Base-by-base conservation (phyloP, 1,284 basidiomycete species). In the Leccinum pseudoinsigne region DNA sequence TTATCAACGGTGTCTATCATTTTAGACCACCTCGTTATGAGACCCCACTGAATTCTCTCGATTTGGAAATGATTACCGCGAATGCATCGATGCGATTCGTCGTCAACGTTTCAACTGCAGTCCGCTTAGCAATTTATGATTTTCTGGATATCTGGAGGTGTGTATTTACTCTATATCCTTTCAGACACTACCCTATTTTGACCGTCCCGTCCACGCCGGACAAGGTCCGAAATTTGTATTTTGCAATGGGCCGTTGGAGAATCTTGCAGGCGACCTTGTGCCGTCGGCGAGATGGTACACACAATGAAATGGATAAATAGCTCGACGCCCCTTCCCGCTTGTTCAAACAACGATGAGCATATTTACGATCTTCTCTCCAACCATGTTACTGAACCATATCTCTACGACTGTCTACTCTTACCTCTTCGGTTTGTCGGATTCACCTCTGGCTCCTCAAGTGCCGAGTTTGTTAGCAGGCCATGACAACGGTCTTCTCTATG, bases 401-500 rank as follows among this genome's bases (percentile, higher is more conserved):
- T 47, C 18, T 47, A 18, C 18, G 18, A 6, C n/a, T 18, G 18
- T 47, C 10, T 4, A 21, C 18, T 11, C 45, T 47, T 47, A 45
- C 42, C 10, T 47, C n/a, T 47, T 47, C 45, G 45, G 45, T 47
- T 47, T 18, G 3, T 18, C 10, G 10, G 18, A 47, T 47, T 47
- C 18, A 2, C 45, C 42, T 45, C 42, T 11, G 1, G 4, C 5
- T 47, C 51, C 51, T 54, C 53, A 28, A 7, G 53, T 28, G 16
- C 26, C 53, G 4, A 54, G 60, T 60, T 18, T 65, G 0, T 51
- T 72, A 1, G 64, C 34, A 0, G 68, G 68, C 4, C 61, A 71
- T 9, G 64, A 63, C 51, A 71, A 66, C 4, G 70, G 65, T 4
- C 4, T 74, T 7, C n/a, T 62, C 4, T 71, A 66, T 55, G 63